Percentiles rank a stretch among this genome's conserved stretches.
phyloP scores from a whole-genome alignment of 2,329 filamentous ascomycete species.

The Cladosporium sp. region DNA sequence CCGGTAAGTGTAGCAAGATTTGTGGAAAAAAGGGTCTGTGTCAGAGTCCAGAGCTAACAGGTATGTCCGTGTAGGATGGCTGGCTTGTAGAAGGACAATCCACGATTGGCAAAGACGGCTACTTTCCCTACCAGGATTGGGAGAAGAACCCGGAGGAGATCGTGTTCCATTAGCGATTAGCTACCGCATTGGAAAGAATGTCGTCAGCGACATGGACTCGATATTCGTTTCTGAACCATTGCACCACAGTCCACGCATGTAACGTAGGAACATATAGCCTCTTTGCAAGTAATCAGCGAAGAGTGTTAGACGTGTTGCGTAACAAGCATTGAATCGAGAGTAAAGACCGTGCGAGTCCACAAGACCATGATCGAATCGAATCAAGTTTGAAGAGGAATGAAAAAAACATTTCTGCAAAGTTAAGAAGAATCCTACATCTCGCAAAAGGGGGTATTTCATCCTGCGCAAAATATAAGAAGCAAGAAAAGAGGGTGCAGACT shows the following conservation, averaged over 20 bases:
- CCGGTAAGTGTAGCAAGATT: background rate
- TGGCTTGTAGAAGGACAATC: background rate
- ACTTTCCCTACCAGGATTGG: background rate
- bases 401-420: background rate
- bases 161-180: background rate
- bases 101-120: background rate
- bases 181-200: background rate
- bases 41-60: background rate
- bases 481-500: background rate
- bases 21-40: background rate
- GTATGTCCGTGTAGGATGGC: background rate
- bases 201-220: no score
- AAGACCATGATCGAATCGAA: background rate
- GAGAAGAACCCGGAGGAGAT: background rate
- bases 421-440: background rate
- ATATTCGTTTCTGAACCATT: no score
- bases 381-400: background rate
- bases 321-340: no score
- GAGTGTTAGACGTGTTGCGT: no score
- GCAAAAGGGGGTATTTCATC: background rate
- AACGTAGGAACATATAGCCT: no score
- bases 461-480: background rate
- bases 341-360: background rate
- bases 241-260: no score
- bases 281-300: no score